Percentiles rank a stretch among this genome's conserved stretches.
phyloP scores from a whole-genome alignment of 176 grass and related monocot species.

The Themeda triandra region DNA sequence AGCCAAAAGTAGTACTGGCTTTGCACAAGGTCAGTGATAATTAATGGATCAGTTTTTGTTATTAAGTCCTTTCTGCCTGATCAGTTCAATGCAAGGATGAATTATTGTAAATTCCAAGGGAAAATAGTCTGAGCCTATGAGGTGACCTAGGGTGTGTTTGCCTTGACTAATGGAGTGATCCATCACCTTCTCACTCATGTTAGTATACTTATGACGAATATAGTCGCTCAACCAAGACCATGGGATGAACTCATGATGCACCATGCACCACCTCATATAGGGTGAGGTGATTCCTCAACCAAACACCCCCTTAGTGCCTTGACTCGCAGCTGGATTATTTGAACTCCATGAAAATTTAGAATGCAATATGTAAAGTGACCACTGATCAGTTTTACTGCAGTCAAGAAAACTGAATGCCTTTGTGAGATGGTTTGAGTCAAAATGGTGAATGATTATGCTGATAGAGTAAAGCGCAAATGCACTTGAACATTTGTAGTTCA shows the following conservation, averaged over 20 bases:
- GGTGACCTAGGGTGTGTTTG: background rate
- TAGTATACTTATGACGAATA: no score
- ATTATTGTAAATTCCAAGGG: background rate
- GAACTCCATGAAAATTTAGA: background rate
- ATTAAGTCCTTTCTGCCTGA: background rate
- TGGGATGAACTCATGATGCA: background rate
- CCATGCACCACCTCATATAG: background rate
- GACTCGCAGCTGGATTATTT: background rate
- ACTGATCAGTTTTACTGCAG: background rate
- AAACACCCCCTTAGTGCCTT: background rate
- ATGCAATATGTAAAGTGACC: background rate
- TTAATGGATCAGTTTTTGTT: background rate
- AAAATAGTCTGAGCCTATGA: background rate
- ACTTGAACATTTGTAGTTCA: background rate
- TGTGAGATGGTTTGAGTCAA: background rate
- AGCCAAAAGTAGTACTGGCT: background rate
- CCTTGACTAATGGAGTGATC: no score
- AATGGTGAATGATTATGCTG: background rate
- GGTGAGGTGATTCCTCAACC: background rate
- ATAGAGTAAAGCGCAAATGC: background rate
- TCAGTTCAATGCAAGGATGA: background rate
- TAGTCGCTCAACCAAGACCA: no score
- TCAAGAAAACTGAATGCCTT: background rate
- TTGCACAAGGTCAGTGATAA: background rate
- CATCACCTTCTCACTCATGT: background rate